Percentiles rank a stretch among this genome's conserved stretches.
These are phyloP conservation scores for Podila epigama DNA, from an alignment of 192 early-diverging fungal species.

Conservation along the genomic window DNA sequence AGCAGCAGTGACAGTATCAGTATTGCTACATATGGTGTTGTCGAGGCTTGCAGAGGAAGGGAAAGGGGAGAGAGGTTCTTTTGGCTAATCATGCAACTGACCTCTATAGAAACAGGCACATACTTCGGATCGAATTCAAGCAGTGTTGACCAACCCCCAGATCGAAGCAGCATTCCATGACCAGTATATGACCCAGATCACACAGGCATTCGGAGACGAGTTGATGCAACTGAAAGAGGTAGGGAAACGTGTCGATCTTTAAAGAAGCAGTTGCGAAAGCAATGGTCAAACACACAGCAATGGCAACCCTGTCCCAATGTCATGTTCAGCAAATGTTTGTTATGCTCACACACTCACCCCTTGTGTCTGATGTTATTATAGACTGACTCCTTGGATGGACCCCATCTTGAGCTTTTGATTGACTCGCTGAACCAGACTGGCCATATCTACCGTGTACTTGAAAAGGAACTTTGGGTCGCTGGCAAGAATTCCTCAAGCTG, in stretches of 20 bases:
- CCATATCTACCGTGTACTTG: conserved; percentile 31
- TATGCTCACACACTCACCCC: not conserved
- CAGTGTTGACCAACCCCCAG: conserved; percentile 33
- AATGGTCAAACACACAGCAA: not conserved
- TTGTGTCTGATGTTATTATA: not conserved
- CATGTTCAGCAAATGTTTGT: not conserved
- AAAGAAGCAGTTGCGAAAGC: too few species aligned
- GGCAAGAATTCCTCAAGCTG: not conserved
- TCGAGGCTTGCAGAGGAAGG: not conserved
- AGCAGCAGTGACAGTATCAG: not conserved
- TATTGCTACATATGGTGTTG: not conserved
- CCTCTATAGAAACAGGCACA: conserved; percentile 25
- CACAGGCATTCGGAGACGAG: conserved; percentile 46
- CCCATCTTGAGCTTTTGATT: conserved; percentile 40
- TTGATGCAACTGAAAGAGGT: conserved; percentile 43
- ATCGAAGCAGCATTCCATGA: conserved; percentile 42
- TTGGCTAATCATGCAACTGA: not conserved
- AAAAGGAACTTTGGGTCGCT: conserved; percentile 46
- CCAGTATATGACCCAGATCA: conserved; percentile 43
- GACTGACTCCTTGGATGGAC: conserved; percentile 36
- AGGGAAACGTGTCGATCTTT: too few species aligned
- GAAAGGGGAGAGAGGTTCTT: not conserved
- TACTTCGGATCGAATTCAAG: conserved; percentile 45
- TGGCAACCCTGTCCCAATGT: too few species aligned
- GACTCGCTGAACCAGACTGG: conserved; percentile 50